Conservation (phyloP, 2,329 filamentous ascomycete genomes). For the Monilinia fructicola region DNA sequence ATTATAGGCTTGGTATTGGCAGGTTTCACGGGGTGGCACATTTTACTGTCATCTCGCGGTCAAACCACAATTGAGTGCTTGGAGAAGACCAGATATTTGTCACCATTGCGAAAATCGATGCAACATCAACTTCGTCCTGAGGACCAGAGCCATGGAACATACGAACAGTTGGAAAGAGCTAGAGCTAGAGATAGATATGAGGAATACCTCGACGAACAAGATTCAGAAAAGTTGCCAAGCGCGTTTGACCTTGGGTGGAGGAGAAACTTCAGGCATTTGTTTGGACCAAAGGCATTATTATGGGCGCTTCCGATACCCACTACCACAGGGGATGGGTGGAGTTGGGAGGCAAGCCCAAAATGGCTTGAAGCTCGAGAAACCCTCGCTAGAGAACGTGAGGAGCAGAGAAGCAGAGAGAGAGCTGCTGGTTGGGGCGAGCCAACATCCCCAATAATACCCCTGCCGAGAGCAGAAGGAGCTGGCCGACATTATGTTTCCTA, state of each 20-base stretch:
- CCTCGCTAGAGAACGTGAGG: conserved; percentile 56
- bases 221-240: conserved; percentile 83
- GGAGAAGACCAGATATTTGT: conserved; percentile 92
- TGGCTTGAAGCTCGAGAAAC: conserved; percentile 73
- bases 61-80: conserved; percentile 95
- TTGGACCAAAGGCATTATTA: conserved; percentile 69
- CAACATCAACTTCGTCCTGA: conserved; percentile 59
- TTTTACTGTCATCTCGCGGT: conserved; percentile 73
- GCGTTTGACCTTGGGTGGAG: conserved; percentile 89
- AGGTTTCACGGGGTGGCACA: conserved; percentile 90
- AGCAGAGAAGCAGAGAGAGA: conserved; percentile 62
- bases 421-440: conserved; percentile 64
- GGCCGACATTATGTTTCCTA: conserved; percentile 38
- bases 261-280: conserved; percentile 76
- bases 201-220: conserved; percentile 84
- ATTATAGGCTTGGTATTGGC: conserved; percentile 89
- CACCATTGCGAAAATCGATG: conserved; percentile 70
- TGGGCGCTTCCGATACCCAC: conserved; percentile 83
- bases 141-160: conserved; percentile 42
- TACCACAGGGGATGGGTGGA: conserved; percentile 89
- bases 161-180: conserved; percentile 57
- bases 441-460: conserved; percentile 26
- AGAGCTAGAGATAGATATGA: conserved; percentile 69
- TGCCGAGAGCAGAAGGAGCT: conserved; percentile 30
- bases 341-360: conserved; percentile 79